Conservation (phyloP, 2,329 filamentous ascomycete species). For the Zarea fungicola region DNA sequence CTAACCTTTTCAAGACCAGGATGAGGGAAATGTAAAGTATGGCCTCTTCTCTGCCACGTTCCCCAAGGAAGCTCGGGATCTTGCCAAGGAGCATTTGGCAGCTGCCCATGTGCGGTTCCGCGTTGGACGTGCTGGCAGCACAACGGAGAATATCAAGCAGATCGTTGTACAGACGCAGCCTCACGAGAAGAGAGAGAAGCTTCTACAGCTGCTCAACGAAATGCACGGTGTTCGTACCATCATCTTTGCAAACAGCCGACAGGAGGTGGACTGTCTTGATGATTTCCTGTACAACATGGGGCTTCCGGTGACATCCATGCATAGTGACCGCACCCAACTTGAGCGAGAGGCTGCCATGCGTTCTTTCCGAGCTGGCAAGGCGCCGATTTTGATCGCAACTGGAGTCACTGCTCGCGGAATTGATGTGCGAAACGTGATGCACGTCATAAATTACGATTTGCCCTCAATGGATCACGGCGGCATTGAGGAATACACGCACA, state of each 20-base stretch:
- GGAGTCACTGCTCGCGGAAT: constrained; percentile 84
- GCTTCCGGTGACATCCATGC: constrained; percentile 82
- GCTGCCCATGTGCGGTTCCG: constrained; percentile 72
- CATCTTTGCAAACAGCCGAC: constrained; percentile 83
- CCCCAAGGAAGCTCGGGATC: constrained; percentile 67
- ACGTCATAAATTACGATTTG: constrained; percentile 91
- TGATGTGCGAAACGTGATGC: constrained; percentile 79
- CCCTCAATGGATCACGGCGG: constrained; percentile 72
- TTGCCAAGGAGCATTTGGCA: constrained; percentile 72
- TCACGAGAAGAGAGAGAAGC: constrained; percentile 60
- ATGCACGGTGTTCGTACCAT: constrained; percentile 72
- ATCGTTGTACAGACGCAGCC: constrained; percentile 63
- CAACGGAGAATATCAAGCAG: constrained; percentile 79
- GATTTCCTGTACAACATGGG: constrained; percentile 78
- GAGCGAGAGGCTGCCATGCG: constrained; percentile 92
- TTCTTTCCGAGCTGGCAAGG: constrained; percentile 68
- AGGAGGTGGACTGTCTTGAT: constrained; percentile 74
- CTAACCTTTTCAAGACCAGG: constrained; percentile 54
- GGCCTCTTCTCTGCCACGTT: constrained; percentile 96
- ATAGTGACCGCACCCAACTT: constrained; percentile 77
- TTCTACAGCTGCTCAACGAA: constrained; percentile 67
- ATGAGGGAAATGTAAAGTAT: constrained; percentile 63
- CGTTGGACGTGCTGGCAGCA: constrained; percentile 80
- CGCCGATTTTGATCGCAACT: constrained; percentile 80
- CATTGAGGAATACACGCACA: constrained; percentile 89